phyloP scores from a whole-genome alignment of 176 grass and related monocot genomes.

The Aegilops longissima region DNA sequence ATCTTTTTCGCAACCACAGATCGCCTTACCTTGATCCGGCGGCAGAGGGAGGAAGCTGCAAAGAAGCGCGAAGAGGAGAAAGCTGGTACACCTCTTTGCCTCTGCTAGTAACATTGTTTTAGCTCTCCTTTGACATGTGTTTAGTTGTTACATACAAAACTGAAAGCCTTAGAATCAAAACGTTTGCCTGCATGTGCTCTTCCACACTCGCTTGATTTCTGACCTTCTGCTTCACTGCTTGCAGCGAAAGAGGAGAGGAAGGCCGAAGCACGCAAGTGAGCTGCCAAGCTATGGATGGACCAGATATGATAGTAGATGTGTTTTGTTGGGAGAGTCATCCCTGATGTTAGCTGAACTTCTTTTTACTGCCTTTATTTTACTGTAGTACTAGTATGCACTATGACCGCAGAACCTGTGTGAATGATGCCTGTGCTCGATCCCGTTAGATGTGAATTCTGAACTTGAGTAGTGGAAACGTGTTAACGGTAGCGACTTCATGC shows the following conservation, averaged over 20 bases:
- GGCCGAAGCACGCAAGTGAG: constrained; percentile 54
- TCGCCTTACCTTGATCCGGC: constrained; percentile 62
- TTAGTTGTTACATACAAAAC: neutral
- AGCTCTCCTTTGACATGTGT: neutral
- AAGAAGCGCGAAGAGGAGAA: constrained; percentile 87
- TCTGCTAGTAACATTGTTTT: neutral
- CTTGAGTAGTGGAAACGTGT: neutral
- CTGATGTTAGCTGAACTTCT: neutral
- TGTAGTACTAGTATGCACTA: neutral
- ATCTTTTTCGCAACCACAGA: constrained; percentile 44
- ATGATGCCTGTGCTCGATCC: neutral
- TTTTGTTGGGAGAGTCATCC: neutral
- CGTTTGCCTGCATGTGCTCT: neutral
- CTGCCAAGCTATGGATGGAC: neutral
- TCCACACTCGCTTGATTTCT: neutral
- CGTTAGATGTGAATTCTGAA: neutral
- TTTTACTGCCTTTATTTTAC: constrained; percentile 14
- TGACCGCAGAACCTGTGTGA: neutral
- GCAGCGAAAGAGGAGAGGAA: constrained; percentile 74
- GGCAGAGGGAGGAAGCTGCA: constrained; percentile 81
- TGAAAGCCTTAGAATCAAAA: neutral
- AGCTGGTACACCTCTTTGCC: constrained; percentile 51
- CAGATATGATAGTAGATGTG: neutral
- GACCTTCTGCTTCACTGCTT: constrained; percentile 26
- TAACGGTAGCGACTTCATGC: no score